Evolutionary conservation across 495 filamentous ascomycete species (phyloP).

Genomic region (Xylaria scruposa): DNA sequence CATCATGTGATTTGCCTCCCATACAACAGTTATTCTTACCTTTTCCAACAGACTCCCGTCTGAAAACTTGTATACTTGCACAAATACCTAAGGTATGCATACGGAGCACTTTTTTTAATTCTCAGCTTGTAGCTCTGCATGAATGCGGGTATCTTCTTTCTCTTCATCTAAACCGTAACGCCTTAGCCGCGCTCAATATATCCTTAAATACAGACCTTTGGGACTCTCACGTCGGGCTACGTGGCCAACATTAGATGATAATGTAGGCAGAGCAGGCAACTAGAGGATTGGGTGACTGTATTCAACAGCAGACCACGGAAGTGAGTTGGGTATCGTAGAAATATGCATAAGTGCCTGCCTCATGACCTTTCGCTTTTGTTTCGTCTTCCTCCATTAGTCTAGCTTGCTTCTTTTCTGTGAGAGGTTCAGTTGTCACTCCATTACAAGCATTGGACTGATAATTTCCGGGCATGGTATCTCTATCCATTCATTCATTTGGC

Average conservation of each 20-base stretch:
- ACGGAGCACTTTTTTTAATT: background rate
- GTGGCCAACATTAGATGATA: background rate
- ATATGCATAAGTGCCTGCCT: background rate
- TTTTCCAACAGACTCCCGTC: background rate
- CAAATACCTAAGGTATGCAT: background rate
- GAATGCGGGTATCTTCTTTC: background rate
- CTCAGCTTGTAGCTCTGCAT: no score
- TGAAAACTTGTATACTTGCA: background rate
- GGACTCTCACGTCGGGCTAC: slow-evolving; percentile 17
- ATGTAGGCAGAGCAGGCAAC: background rate
- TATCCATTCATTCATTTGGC: background rate
- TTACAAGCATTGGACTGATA: background rate
- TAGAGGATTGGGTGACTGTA: background rate
- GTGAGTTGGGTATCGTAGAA: slow-evolving; percentile 10
- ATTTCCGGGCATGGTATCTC: background rate
- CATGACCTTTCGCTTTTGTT: background rate
- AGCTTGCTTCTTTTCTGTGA: background rate
- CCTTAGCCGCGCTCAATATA: background rate
- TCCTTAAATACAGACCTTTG: background rate
- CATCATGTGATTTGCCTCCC: background rate
- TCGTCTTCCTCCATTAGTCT: background rate
- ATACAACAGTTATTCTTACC: background rate
- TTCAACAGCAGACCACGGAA: background rate
- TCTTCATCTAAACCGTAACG: background rate
- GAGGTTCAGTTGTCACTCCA: background rate